These are phyloP conservation scores for Melaleuca quinquenervia DNA, from an alignment of 345 rosid species.

Conservation along the genomic window DNA sequence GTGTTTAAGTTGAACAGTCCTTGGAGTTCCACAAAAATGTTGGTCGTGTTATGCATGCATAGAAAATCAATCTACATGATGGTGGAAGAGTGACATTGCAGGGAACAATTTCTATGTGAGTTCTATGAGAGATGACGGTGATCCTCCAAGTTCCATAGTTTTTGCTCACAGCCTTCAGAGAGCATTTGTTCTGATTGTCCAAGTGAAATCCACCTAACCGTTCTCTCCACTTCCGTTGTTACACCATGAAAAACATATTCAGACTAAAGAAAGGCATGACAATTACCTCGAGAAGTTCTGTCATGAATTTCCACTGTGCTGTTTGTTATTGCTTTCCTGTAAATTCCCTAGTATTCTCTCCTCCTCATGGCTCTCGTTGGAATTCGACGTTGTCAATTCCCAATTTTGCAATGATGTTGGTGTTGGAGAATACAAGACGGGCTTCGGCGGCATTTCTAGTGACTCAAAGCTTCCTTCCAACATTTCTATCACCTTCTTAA, in stretches of 20 bases:
- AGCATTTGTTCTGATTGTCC: background rate
- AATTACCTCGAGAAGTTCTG: background rate
- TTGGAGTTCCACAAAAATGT: background rate
- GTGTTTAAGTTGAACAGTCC: background rate
- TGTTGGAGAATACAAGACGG: background rate
- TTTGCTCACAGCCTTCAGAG: background rate
- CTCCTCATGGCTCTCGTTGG: background rate
- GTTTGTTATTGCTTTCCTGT: background rate
- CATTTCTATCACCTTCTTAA: background rate
- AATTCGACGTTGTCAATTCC: background rate
- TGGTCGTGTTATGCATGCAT: background rate
- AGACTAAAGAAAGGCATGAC: background rate
- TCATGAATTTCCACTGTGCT: background rate
- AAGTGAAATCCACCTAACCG: background rate
- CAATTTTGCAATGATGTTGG: background rate
- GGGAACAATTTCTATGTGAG: background rate
- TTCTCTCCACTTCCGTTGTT: background rate
- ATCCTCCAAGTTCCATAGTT: background rate
- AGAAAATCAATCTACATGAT: background rate
- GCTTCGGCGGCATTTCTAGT: conserved; percentile 1
- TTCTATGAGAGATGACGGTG: background rate
- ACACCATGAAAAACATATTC: background rate
- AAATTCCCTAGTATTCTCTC: background rate
- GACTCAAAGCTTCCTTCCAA: conserved; percentile 2
- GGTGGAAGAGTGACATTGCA: background rate